Conservation (phyloP, 2,329 filamentous ascomycete species). For the Cercospora zeina region DNA sequence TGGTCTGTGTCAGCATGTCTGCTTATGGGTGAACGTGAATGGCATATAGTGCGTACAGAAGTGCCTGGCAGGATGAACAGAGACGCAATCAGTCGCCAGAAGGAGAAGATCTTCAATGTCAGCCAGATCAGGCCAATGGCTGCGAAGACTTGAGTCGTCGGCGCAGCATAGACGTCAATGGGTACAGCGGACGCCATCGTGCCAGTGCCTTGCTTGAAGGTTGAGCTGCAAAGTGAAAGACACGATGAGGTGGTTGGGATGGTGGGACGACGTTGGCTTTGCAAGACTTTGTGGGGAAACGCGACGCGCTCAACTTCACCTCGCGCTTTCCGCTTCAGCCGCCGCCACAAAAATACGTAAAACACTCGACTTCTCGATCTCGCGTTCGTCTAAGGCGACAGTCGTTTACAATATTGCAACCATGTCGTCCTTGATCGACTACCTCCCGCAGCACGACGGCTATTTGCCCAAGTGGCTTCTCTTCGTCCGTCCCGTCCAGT, state of each 20-base stretch:
- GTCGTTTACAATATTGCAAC: background rate
- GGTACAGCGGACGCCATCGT: slow-evolving; percentile 25
- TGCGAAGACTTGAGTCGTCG: slow-evolving; percentile 40
- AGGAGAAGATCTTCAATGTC: slow-evolving; percentile 47
- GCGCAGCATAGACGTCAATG: slow-evolving; percentile 37
- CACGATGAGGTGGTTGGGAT: background rate
- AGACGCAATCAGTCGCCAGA: slow-evolving; percentile 50
- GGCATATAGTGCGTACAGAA: slow-evolving; percentile 42
- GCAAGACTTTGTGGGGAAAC: slow-evolving; percentile 6
- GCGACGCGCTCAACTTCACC: slow-evolving; percentile 11
- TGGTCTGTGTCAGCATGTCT: slow-evolving; percentile 42
- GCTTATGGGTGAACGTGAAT: too few relatives aligned
- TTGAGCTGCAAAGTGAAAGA: slow-evolving; percentile 4
- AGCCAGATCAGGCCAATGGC: slow-evolving; percentile 44
- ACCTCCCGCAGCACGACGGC: slow-evolving; percentile 52
- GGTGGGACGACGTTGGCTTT: slow-evolving; percentile 9
- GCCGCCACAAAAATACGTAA: background rate
- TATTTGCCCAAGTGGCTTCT: slow-evolving; percentile 66
- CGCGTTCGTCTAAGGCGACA: background rate
- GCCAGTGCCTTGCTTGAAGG: background rate
- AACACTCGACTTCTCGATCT: background rate
- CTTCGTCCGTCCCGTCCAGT: slow-evolving; percentile 51
- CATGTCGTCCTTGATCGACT: slow-evolving; percentile 38
- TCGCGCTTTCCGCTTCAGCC: background rate
- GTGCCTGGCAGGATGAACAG: slow-evolving; percentile 53